Conservation (phyloP, 2,329 filamentous ascomycete species). For the Fusarium secorum region DNA sequence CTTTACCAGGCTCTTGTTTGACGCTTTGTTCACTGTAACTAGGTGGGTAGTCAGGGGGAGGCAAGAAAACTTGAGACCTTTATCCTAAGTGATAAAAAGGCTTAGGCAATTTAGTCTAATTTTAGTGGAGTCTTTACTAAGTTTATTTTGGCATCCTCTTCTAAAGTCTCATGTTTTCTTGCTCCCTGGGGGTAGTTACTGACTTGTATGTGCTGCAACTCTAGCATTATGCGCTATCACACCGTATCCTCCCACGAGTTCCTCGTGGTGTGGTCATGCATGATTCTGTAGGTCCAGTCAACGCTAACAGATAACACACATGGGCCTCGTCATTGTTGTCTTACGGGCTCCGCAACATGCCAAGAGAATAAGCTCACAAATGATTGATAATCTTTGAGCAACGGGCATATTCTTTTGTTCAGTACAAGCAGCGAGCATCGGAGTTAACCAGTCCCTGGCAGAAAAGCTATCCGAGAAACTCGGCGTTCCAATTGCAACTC, state of each 20-base stretch:
- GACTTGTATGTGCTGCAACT: background rate
- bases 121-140: too few relatives aligned
- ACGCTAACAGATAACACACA: conserved; percentile 17
- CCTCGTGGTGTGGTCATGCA: conserved; percentile 7
- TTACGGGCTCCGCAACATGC: background rate
- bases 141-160: too few relatives aligned
- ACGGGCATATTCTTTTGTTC: background rate
- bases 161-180: too few relatives aligned
- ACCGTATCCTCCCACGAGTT: background rate
- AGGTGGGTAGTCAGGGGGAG: background rate
- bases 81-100: too few relatives aligned
- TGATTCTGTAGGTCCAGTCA: conserved; percentile 11
- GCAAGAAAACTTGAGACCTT: too few relatives aligned
- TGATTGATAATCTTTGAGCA: background rate
- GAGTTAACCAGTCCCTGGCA: background rate
- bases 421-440: background rate
- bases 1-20: background rate
- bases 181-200: background rate
- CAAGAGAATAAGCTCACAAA: conserved; percentile 11
- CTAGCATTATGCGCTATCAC: conserved; percentile 3
- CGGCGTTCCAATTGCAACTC: background rate
- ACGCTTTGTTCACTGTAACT: background rate
- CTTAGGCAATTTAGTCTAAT: too few relatives aligned
- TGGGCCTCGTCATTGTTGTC: background rate
- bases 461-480: background rate